Evolutionary conservation across 352 stramenopile genomes (phyloP), one percentile per base, ranked within the genome.

Genomic region (Globisporangium acanthophoron): DNA sequence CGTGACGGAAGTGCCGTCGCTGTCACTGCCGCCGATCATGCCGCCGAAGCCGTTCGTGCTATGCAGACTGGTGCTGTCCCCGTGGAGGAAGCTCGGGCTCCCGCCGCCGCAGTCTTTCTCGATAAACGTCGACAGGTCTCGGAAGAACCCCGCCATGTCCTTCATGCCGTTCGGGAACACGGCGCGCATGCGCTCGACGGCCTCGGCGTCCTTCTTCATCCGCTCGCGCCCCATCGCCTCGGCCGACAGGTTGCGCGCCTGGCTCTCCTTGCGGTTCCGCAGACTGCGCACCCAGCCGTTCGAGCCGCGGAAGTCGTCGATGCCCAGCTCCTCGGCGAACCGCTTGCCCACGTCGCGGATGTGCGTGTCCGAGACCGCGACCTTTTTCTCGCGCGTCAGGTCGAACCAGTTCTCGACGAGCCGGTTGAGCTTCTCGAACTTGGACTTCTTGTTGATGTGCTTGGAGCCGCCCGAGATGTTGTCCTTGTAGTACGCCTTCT

Each of bases 401-500:
- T 92, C 82, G 64, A 88, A 92, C 82, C 82, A 92, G 58, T 88
- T 92, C 62, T 92, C 82, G 0, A 92, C 82, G 3, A 92, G 71
- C 1, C 76, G 65, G 45, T 92, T 92, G 53, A 92, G 78, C 53
- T 88, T 88, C 39, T 92, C 82, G 58, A 89, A 92, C 69, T 90
- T 90, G 61, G 82, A 92, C 64, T 90, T 92, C 57, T 92, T 92
- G 74, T 90, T 92, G 57, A 92, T 92, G 58, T 92, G 82, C 66
- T 92, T 92, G 54, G 82, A 90, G 50, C 78, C 78, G 35, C 82
- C 82, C 27, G 82, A 88, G 59, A 92, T 79, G 55, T 90, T 90
- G 73, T 92, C 82, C 65, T 90, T 87, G 69, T 92, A 92, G 61
- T 88, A 92, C 20, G 82, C 82, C 59, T 90, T 88, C 70, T 92